A percentile compares a stretch with the other conserved stretches of the same genome.
phyloP scores from a whole-genome alignment of 129 eudicot genomes.

The Flaveria sonorensis region DNA sequence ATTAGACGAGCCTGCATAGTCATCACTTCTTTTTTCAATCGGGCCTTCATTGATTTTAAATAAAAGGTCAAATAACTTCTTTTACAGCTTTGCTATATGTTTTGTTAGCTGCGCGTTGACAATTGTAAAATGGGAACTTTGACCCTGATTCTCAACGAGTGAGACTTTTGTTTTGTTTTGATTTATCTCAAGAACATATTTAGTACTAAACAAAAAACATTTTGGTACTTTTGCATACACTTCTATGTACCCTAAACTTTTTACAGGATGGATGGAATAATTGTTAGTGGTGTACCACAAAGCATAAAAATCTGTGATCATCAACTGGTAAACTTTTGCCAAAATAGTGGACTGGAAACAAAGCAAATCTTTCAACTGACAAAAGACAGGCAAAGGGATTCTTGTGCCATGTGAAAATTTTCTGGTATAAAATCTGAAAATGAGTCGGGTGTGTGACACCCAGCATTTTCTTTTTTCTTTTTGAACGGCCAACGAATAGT shows the following conservation, averaged over 20 bases:
- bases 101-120: conserved; percentile 1
- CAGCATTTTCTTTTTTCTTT: too few species aligned
- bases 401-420: too few species aligned
- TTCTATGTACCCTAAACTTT: neutral
- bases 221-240: neutral
- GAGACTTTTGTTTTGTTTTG: neutral
- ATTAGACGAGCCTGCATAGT: conserved; percentile 15
- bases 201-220: neutral
- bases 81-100: conserved; percentile 15
- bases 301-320: neutral
- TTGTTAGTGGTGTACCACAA: neutral
- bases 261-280: conserved; percentile 2
- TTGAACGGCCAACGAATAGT: too few species aligned
- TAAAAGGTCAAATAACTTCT: conserved; percentile 12
- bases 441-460: too few species aligned
- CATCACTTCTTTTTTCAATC: neutral
- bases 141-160: neutral
- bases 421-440: too few species aligned
- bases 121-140: neutral
- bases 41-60: neutral
- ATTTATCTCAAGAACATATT: neutral
- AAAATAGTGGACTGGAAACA: too few species aligned
- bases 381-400: too few species aligned
- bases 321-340: neutral
- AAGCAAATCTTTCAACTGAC: too few species aligned